Base-by-base conservation (phyloP, 192 early-diverging fungal species). In the Phlyctochytrium arcticum region DNA sequence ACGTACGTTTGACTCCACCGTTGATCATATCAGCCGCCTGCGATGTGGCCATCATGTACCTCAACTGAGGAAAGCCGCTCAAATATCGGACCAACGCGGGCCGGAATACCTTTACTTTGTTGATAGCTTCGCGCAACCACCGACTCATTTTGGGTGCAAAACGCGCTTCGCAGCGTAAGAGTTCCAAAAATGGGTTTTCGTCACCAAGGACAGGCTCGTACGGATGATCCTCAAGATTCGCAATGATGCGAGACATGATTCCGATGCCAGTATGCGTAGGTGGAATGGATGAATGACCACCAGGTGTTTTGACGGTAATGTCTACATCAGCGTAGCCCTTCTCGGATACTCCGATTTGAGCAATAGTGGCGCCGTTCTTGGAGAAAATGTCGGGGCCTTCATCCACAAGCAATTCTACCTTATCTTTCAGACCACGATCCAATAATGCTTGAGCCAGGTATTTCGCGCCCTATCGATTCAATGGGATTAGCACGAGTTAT, bases 11-110 rank as follows among this genome's bases (percentile, higher is more conserved):
- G 29, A 74, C 63, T 31, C 79, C 79, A 9, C 79, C 79, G 21
- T 50, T 12, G 29, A 81, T 72, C 35, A 81, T 58, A 48, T 77
- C 75, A 3, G 73, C 68, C 4, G 79, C 79, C 57, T 78, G 75
- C 19, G 70, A 57, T 6, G 79, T 77, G 3, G 17, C 51, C 57
- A 81, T 73, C 51, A 65, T 36, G 42, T 69, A 75, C 29, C 61
- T 24, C 39, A n/a, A 35, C 5, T 10, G 23, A 5, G 8, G 21
- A 39, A 48, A 49, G 33, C 59, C 48, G 30, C 50, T 24, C 27
- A 72, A 44, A 10, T 31, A 46, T 4, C 34, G 36, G 17, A 72
- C 48, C 3, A 74, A 35, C 6, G 50, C 56, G 31, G n/a, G 15
- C 2, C 69, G 44, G 48, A 48, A 21, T 17, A 67, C 30, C 7